A percentile compares a stretch with the other conserved stretches of the same genome.
Conservation (phyloP, 1,284 basidiomycete genomes). For the Testicularia cyperi region DNA sequence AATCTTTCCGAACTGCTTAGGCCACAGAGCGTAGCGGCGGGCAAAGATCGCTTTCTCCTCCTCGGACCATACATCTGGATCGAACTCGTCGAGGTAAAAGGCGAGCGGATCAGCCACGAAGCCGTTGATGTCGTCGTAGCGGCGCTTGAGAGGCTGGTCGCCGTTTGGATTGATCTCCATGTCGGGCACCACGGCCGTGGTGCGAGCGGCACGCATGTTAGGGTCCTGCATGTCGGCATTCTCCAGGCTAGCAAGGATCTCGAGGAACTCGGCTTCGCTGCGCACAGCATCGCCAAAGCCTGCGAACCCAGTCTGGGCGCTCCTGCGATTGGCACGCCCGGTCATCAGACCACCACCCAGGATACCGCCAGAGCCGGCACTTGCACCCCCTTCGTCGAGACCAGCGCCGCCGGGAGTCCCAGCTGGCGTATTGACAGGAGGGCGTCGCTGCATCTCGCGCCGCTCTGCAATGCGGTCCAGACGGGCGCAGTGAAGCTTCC, state of each 20-base stretch:
- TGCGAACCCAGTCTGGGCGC: slow-evolving; percentile 35
- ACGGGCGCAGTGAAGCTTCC: slow-evolving; percentile 48
- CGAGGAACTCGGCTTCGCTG: slow-evolving; percentile 94
- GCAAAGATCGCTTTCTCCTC: slow-evolving; percentile 79
- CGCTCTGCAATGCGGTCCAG: slow-evolving; percentile 49
- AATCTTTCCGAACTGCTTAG: slow-evolving; percentile 90
- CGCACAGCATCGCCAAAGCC: slow-evolving; percentile 82
- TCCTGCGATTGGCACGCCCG: slow-evolving; percentile 42
- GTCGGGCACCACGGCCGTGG: slow-evolving; percentile 87
- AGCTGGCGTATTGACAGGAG: slow-evolving; percentile 23
- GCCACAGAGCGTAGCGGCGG: slow-evolving; percentile 77
- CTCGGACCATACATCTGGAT: slow-evolving; percentile 71
- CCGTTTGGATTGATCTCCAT: slow-evolving; percentile 73
- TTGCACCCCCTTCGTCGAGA: slow-evolving; percentile 13
- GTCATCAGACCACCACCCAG: slow-evolving; percentile 16
- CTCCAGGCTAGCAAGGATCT: slow-evolving; percentile 88
- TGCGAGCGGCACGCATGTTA: slow-evolving; percentile 77
- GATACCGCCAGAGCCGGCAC: slow-evolving; percentile 11
- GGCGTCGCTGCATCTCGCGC: slow-evolving; percentile 33
- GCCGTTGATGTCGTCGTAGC: slow-evolving; percentile 81
- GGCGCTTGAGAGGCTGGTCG: slow-evolving; percentile 64
- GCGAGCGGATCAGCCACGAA: slow-evolving; percentile 74
- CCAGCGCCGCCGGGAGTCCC: slow-evolving; percentile 28
- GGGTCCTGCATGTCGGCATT: slow-evolving; percentile 91
- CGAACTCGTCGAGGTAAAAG: slow-evolving; percentile 63